Base-by-base conservation (phyloP, 2,329 filamentous ascomycete species). In the Penicillium sp. region DNA sequence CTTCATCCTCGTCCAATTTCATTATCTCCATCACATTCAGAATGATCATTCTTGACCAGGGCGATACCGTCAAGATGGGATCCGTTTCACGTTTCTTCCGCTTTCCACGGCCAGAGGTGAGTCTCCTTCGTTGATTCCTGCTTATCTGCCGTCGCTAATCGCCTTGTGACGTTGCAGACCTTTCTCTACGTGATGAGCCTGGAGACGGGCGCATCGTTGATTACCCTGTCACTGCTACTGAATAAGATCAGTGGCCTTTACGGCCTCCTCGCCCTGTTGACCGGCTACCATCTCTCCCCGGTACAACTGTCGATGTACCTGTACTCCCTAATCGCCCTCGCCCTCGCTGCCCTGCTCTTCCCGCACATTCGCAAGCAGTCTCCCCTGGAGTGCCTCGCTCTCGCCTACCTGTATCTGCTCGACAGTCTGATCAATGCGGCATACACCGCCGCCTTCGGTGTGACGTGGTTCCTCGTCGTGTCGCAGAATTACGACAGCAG, bases 171-270 rank as follows among this genome's bases (percentile, higher is more conserved):
- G 62, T 45, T 16, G 46, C 69, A 96, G 91, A 87, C 84, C 42
- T 92, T 96, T 70, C 82, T 96, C 60, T 90, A 89, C 69, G 78
- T 91, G 66, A 87, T 96, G 78, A 89, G 88, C 67, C 84, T 96
- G 48, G 88, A 90, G 64, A 92, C 89, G 30, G 92, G 90, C 61
- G 87, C 89, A 42, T 90, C 94, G 63, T 81, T 96, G 65, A 90
- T 96, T 64, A 86, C 88, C 4, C 80, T 94, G 55, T 85, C 88
- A 10, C 83, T 95, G 58, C 80, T 95, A 49, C 86, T 96, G 76
- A 96, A 96, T 80, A 96, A 96, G 74, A 83, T 92, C 61, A 92
- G 90, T 44, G 92, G 91, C 51, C 79, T 96, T 61, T 96, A 95
- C 73, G 92, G 92, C 59, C 80, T 96, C 39, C 86, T 96, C 61